Base-by-base conservation (phyloP, 345 rosid genomes). In the Corymbia maculata region DNA sequence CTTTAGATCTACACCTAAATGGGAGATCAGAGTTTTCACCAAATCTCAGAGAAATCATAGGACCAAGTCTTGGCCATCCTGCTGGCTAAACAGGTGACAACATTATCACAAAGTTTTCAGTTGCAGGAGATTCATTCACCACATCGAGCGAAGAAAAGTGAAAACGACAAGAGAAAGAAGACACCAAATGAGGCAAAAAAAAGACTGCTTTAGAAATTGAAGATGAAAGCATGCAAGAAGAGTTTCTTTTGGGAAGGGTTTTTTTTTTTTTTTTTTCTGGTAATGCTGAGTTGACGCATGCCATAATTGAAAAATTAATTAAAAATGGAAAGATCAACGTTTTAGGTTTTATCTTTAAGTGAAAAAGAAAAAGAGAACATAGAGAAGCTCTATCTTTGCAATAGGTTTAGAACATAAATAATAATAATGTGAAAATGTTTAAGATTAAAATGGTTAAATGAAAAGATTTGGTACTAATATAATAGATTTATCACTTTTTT, bases 391-490 rank as follows among this genome's bases (percentile, higher is more conserved):
- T 61, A 28, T 16, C 4, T 28, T 28, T 61, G 2, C 4, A 36
- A 36, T 36, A 36, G 42, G 42, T 36, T 36, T 36, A 36, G 42
- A 36, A 53, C 26, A 19, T 4, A 3, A 8, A 19, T 21, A 2
- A 0, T 21, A 53, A 8, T 4, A 21, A 53, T 21, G 21, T 53
- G 3, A 21, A 53, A 53, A 6, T 53, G 8, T 53, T 53, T 8
- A 53, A 1, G 21, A 53, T 0, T 53, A 4, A 8, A 53, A 36
- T 36, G 42, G 42, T 36, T 36, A 36, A 36, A 36, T 36, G 42
- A 4, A 36, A 36, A 36, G 42, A 4, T 36, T 21, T 8, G 21
- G 11, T 53, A 53, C 0, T 1, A 0, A 53, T 8, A 0, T 1
- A 21, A 19, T 19, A 53, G 19, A 53, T 53, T 21, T 21, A 21